Evolutionary conservation across 345 rosid genomes (phyloP).

Genomic region (Sapria himalayana): DNA sequence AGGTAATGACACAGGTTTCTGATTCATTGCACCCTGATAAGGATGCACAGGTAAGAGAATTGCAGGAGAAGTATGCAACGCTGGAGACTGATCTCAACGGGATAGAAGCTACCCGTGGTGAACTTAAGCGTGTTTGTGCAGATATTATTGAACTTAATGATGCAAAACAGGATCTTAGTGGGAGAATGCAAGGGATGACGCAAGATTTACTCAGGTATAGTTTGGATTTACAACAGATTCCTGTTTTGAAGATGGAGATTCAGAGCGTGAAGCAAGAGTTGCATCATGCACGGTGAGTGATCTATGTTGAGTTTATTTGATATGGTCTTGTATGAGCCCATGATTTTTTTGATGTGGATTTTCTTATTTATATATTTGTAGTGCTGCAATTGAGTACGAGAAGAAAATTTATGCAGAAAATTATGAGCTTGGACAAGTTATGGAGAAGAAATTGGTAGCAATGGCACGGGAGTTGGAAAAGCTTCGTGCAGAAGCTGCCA

Average conservation of each 20-base stretch:
- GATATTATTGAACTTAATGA: slow-evolving; percentile 62
- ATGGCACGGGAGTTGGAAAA: slow-evolving; percentile 94
- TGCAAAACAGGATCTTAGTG: slow-evolving; percentile 43
- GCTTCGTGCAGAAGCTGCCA: slow-evolving; percentile 84
- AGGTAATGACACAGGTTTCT: slow-evolving; percentile 36
- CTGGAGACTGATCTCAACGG: slow-evolving; percentile 51
- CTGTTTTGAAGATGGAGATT: slow-evolving; percentile 51
- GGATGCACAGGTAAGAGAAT: slow-evolving; percentile 67
- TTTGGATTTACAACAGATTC: slow-evolving; percentile 51
- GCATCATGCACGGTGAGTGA: slow-evolving; percentile 59
- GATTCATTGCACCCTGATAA: slow-evolving; percentile 52
- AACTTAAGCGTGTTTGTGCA: slow-evolving; percentile 36
- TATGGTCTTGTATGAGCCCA: too few species aligned
- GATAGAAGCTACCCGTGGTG: slow-evolving; percentile 40
- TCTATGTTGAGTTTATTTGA: too few species aligned
- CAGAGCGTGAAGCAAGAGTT: slow-evolving; percentile 73
- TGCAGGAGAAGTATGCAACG: slow-evolving; percentile 55
- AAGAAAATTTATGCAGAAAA: slow-evolving; percentile 95
- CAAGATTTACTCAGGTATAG: slow-evolving; percentile 56
- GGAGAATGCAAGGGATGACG: slow-evolving; percentile 46
- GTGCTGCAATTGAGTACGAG: slow-evolving; percentile 83
- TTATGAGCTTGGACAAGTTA: slow-evolving; percentile 73
- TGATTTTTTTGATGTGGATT: not conserved
- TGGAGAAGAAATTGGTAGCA: slow-evolving; percentile 79
- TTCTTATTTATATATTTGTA: slow-evolving; percentile 12